Base-by-base conservation (phyloP, 2,329 filamentous ascomycete genomes). In the Volutella citrinella region DNA sequence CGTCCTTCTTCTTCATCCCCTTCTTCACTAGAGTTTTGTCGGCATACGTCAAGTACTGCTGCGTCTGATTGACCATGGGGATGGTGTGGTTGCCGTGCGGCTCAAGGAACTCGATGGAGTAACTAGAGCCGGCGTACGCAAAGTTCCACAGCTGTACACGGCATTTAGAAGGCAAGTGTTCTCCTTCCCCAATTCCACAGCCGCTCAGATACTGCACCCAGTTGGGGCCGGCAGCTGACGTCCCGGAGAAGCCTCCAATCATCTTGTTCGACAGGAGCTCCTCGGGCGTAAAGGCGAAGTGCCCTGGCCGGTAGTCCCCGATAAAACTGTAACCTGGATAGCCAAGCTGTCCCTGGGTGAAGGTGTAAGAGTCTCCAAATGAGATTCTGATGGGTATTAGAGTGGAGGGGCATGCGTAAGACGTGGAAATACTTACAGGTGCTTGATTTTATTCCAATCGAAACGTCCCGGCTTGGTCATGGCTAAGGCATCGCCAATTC, bases 291-390 rank as follows among this genome's bases (percentile, higher is more conserved):
- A 42, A 38, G 5, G 27, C 27, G 9, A 42, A 42, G 14, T 35
- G 27, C n/a, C 24, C 35, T 3, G n/a, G n/a, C n/a, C 32, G 27
- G 12, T 38, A 32, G 15, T 34, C 28, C 10, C 35, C 39, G 15
- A 42, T 42, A 11, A 38, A 42, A 25, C 39, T 38, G 15, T 34
- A 38, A 8, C 30, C 33, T 21, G 34, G 39, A 15, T 42, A 32
- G 7, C 39, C 31, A 11, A 9, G 20, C 6, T 34, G 38, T 5
- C 39, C 39, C n/a, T 42, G 35, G 3, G 34, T 25, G 6, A 15
- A 42, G 15, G 39, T 42, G 21, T 37, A 41, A 10, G 38, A 41
- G 23, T 42, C 39, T 5, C 39, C 39, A 9, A 42, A 42, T 2
- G 35, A 27, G 11, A 43, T 21, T 8, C 32, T 43, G n/a, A n/a